Base-by-base conservation (phyloP, 2,329 filamentous ascomycete genomes). In the Anisogramma anomala region DNA sequence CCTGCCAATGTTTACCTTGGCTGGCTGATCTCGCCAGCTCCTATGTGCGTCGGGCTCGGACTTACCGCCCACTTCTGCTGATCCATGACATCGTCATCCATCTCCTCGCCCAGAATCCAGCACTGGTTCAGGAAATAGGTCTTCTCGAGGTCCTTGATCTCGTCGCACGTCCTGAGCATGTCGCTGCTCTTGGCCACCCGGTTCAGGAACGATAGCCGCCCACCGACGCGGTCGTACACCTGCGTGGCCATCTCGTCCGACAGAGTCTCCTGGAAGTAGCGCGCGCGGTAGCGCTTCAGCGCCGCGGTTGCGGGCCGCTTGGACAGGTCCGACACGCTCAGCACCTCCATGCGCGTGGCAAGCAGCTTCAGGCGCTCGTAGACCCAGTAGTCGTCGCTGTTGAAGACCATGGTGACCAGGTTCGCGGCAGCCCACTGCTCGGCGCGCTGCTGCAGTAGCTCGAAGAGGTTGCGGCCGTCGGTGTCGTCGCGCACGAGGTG, bases 381-480 rank as follows among this genome's bases (percentile, higher is more conserved):
- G 0, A 98, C 84, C 91, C 91, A 98, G 63, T 94, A 98, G 58
- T 96, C 91, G 60, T 98, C 91, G 40, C 80, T 88, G 62, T 95
- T 96, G 65, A 98, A 87, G 25, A 98, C 79, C 69, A 86, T 75
- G 1, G 91, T 96, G 22, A 93, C 84, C 7, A 98, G 72, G 49
- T 86, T 89, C 15, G 84, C 78, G 1, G 89, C 91, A 1, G 91
- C 89, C 91, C 91, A 98, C 59, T 91, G 84, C 61, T 98, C 91
- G 1, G 91, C 89, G 23, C 88, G 78, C 58, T 98, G 91, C 56
- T 98, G 91, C 22, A 98, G 78, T 36, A 98, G 75, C 60, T 98
- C 91, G 31, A 98, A 77, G 11, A 98, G 68, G 57, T 96, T 86
- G 42, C 82, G 81, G n/a, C 91, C 91, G 53, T 93, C 85, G 4